A percentile compares a stretch with the other conserved stretches of the same genome.
Conservation (phyloP, 2,329 filamentous ascomycete species). For the Fusarium papillatum region DNA sequence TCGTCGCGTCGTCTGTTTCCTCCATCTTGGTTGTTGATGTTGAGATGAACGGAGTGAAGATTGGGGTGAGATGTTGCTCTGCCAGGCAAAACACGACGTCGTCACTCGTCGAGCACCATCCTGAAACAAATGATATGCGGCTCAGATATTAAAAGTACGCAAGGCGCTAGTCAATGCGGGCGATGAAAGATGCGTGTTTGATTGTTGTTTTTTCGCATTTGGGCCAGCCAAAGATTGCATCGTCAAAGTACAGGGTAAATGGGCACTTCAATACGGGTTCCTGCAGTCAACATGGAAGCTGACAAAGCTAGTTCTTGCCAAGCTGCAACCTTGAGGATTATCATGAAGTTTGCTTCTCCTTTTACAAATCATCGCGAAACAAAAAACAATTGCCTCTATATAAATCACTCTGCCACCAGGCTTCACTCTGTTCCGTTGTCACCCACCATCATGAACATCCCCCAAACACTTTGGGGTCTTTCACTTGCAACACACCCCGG, state of each 20-base stretch:
- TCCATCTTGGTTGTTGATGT: slow-evolving; percentile 8
- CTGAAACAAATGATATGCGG: background rate
- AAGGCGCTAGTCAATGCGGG: background rate
- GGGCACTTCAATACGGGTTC: background rate
- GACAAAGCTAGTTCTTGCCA: slow-evolving; percentile 9
- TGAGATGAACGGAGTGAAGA: background rate
- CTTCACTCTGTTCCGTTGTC: slow-evolving; percentile 7
- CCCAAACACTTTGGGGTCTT: slow-evolving; percentile 34
- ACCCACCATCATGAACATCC: slow-evolving; percentile 17
- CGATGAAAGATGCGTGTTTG: background rate
- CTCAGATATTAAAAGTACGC: background rate
- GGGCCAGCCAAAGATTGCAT: background rate
- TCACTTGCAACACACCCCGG: slow-evolving; percentile 8
- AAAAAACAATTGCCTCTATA: background rate
- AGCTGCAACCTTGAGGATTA: background rate
- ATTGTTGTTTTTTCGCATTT: background rate
- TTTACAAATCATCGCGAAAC: background rate
- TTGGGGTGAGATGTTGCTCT: background rate
- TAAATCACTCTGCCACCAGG: background rate
- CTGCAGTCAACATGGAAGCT: slow-evolving; percentile 3
- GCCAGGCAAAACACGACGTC: background rate
- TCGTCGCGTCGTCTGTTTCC: background rate
- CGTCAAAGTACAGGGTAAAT: slow-evolving; percentile 24
- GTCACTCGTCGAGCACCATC: background rate
- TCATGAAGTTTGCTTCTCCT: slow-evolving; percentile 2